phyloP scores from a whole-genome alignment of 768 basidiomycete genomes.

The Tephrocybe sp. region DNA sequence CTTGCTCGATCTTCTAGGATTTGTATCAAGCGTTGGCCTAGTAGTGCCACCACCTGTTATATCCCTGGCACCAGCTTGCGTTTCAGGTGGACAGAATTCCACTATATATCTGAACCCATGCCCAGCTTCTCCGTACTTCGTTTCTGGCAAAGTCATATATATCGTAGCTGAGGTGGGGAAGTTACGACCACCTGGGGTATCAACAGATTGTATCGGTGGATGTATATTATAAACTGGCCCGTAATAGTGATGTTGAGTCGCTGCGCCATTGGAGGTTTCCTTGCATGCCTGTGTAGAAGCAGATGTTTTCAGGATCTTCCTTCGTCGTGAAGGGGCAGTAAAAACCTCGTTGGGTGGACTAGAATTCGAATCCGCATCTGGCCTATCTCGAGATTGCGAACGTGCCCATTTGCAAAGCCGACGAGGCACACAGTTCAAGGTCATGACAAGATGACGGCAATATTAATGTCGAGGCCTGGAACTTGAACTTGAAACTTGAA shows the following conservation, averaged over 20 bases:
- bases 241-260: not conserved
- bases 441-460: no score
- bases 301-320: not conserved
- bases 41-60: not conserved
- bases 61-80: not conserved
- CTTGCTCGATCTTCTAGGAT: no score
- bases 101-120: not conserved
- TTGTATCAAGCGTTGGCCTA: no score
- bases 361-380: no score
- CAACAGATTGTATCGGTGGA: not conserved
- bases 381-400: no score
- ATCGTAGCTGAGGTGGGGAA: not conserved
- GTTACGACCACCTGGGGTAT: not conserved
- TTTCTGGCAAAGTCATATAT: not conserved
- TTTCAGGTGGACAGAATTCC: not conserved
- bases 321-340: no score
- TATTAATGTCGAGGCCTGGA: no score
- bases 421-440: not conserved
- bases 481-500: no score
- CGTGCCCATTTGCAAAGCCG: not conserved
- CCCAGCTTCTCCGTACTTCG: not conserved
- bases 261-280: not conserved
- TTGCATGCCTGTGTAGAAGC: no score
- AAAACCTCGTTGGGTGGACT: no score
- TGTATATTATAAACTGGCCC: conserved; percentile 1